A percentile compares a stretch with the other conserved stretches of the same genome.
Conservation (phyloP, 495 filamentous ascomycete genomes). For the Aspergillus cavernicola region DNA sequence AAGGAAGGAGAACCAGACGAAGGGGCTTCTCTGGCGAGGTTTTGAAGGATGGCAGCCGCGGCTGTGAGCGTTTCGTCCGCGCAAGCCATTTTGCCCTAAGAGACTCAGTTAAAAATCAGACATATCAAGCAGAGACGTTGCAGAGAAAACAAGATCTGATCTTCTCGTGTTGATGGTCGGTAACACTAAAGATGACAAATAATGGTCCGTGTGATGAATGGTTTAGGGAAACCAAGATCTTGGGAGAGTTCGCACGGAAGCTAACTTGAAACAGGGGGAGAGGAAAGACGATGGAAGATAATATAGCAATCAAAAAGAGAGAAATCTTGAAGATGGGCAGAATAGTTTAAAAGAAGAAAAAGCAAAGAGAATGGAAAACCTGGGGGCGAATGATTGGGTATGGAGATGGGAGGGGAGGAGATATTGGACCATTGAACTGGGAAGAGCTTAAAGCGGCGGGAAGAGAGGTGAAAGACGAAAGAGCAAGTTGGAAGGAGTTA, state of each 20-base stretch:
- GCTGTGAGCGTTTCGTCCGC: slow-evolving; percentile 60
- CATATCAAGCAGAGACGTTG: slow-evolving; percentile 18
- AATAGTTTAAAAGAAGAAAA: slow-evolving; percentile 10
- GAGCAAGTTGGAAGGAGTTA: slow-evolving; percentile 13
- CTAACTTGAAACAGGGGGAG: slow-evolving; percentile 2
- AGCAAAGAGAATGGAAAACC: slow-evolving; percentile 4
- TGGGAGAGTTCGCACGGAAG: slow-evolving; percentile 1
- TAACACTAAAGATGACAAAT: not conserved
- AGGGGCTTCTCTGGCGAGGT: slow-evolving; percentile 52
- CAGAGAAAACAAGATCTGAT: slow-evolving; percentile 6
- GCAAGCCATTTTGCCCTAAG: slow-evolving; percentile 49
- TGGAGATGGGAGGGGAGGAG: slow-evolving; percentile 6
- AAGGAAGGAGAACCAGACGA: slow-evolving; percentile 38
- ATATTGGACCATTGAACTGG: slow-evolving; percentile 1
- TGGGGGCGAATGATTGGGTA: slow-evolving; percentile 5
- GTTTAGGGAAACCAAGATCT: slow-evolving; percentile 2
- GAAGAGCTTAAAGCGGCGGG: slow-evolving; percentile 5
- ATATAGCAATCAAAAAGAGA: not conserved
- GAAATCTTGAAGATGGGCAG: slow-evolving; percentile 3
- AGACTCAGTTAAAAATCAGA: slow-evolving; percentile 25
- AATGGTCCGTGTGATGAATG: slow-evolving; percentile 6
- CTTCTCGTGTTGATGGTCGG: not conserved
- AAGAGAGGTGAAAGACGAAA: not conserved
- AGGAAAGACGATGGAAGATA: slow-evolving; percentile 1
- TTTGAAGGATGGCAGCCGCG: slow-evolving; percentile 59